Evolutionary conservation across 2,329 filamentous ascomycete species (phyloP).

Genomic region (Fusarium sarcochroum): DNA sequence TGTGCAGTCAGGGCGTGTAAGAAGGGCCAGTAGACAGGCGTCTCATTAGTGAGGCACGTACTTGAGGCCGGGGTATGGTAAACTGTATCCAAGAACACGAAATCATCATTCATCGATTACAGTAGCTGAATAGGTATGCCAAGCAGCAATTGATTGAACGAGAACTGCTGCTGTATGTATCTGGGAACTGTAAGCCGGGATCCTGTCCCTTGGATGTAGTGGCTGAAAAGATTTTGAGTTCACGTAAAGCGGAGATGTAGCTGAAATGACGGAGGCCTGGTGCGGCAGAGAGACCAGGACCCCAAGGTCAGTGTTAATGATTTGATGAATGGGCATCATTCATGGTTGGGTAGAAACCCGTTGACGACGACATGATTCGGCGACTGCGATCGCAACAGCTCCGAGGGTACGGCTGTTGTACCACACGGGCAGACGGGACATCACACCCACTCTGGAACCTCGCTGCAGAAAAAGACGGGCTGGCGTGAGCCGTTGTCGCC

Average conservation of each 20-base stretch:
- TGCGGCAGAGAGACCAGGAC: conserved; percentile 20
- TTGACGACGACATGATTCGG: conserved; percentile 36
- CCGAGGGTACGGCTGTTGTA: conserved; percentile 20
- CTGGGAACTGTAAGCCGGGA: conserved; percentile 22
- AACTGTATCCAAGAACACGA: conserved; percentile 18
- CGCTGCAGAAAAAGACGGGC: conserved; percentile 38
- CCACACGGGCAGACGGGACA: conserved; percentile 12
- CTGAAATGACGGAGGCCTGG: conserved; percentile 41
- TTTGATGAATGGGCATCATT: conserved; percentile 33
- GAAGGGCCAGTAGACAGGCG: conserved; percentile 9
- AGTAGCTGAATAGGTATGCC: conserved; percentile 6
- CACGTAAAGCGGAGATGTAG: conserved; percentile 38
- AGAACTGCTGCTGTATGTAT: conserved; percentile 19
- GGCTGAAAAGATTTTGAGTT: conserved; percentile 43
- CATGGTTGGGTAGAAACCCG: conserved; percentile 22
- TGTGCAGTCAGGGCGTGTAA: conserved; percentile 22
- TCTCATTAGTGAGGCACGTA: conserved; percentile 24
- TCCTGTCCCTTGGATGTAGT: conserved; percentile 33
- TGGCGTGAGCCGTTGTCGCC: conserved; percentile 40
- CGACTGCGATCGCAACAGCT: conserved; percentile 13
- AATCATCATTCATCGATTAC: conserved; percentile 7
- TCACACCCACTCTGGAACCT: conserved; percentile 41
- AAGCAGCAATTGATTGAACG: conserved; percentile 27
- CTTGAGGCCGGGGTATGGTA: conserved; percentile 4
- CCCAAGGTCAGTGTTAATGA: conserved; percentile 17